Conservation (phyloP, 805 yeast species). For the Yamadazyma nakazawae region DNA sequence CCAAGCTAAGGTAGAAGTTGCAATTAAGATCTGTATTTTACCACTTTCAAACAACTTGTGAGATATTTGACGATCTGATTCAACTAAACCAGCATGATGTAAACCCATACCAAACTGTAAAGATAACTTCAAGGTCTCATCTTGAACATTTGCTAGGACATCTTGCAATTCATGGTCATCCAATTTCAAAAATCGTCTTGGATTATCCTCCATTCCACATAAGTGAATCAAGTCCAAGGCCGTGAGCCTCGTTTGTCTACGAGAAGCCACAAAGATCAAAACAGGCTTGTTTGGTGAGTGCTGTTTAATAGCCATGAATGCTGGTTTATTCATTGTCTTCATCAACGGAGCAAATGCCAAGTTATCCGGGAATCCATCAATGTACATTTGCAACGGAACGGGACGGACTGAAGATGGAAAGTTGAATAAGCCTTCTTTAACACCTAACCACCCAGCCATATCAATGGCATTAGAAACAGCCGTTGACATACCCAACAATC, state of each 20-base stretch:
- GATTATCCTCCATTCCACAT: constrained; percentile 76
- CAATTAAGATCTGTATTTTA: constrained; percentile 68
- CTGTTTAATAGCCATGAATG: constrained; percentile 86
- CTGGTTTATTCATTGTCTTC: constrained; percentile 89
- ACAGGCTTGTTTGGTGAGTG: constrained; percentile 87
- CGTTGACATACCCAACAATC: constrained; percentile 77
- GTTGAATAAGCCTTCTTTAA: constrained; percentile 69
- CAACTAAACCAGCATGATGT: constrained; percentile 81
- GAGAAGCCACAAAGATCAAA: constrained; percentile 77
- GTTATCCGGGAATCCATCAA: constrained; percentile 82
- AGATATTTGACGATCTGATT: constrained; percentile 64
- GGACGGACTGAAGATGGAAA: constrained; percentile 83
- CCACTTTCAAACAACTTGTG: constrained; percentile 69
- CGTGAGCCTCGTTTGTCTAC: constrained; percentile 78
- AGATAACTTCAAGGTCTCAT: constrained; percentile 73
- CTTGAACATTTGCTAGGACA: constrained; percentile 58
- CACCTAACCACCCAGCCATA: constrained; percentile 83
- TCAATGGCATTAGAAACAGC: constrained; percentile 85
- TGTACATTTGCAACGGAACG: constrained; percentile 81
- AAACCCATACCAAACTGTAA: constrained; percentile 78
- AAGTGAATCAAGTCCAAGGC: constrained; percentile 74
- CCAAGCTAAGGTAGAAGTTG: constrained; percentile 85
- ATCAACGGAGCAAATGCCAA: constrained; percentile 77
- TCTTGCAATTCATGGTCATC: constrained; percentile 57
- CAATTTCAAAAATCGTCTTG: constrained; percentile 66